Percentiles rank a stretch among this genome's conserved stretches.
phyloP scores from a whole-genome alignment of 1,139 yeast genomes.

The Starmera stellimalicola region DNA sequence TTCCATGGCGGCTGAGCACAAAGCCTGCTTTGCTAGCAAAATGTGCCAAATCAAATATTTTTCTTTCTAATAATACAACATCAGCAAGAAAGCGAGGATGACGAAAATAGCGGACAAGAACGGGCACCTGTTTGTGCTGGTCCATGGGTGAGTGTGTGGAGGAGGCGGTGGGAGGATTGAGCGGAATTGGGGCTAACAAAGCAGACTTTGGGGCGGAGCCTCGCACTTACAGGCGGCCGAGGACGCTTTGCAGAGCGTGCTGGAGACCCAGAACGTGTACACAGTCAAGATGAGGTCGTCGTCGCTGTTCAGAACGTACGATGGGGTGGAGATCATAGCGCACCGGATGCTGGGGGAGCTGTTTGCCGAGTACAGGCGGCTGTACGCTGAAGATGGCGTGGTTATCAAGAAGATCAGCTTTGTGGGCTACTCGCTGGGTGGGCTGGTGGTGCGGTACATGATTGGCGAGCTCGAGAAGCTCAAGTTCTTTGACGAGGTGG shows the following conservation, averaged over 20 bases:
- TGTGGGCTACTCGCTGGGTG: constrained; percentile 48
- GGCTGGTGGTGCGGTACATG: constrained; percentile 49
- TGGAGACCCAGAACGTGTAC: constrained; percentile 36
- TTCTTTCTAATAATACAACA: too few species aligned
- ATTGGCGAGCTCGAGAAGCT: constrained; percentile 54
- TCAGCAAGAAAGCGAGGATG: too few species aligned
- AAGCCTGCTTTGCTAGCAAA: too few species aligned
- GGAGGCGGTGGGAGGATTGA: background rate
- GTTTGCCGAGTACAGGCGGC: constrained; percentile 42
- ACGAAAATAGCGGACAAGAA: too few species aligned
- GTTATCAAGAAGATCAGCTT: constrained; percentile 34
- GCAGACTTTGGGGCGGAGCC: constrained; percentile 75
- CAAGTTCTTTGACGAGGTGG: constrained; percentile 46
- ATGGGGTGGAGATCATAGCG: constrained; percentile 71
- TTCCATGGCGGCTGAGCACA: too few species aligned
- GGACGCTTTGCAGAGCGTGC: constrained; percentile 35
- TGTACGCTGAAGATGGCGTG: constrained; percentile 30
- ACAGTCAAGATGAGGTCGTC: constrained; percentile 63
- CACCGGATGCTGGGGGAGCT: constrained; percentile 58
- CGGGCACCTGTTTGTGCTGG: constrained; percentile 60
- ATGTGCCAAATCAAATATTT: too few species aligned
- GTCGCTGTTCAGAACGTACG: constrained; percentile 71
- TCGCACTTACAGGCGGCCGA: constrained; percentile 59
- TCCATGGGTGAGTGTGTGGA: constrained; percentile 51
- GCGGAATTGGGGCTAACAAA: constrained; percentile 3